These are phyloP conservation scores for Monosporascus sp. DNA, from an alignment of 2,329 filamentous ascomycete genomes.

Conservation along the genomic window DNA sequence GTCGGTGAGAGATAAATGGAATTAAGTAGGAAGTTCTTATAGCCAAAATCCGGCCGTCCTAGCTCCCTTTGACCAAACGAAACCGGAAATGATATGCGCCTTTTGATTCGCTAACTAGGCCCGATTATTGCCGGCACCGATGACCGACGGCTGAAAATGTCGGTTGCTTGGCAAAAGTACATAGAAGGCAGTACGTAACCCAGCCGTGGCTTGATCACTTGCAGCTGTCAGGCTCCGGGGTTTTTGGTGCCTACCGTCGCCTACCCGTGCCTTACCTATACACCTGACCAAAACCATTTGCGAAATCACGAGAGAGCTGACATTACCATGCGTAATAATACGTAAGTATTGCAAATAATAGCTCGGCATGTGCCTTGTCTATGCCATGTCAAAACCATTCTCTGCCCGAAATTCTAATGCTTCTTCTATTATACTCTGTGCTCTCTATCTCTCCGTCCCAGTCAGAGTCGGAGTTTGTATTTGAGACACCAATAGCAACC, in stretches of 20 bases:
- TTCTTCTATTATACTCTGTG: no score
- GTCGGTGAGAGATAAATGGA: neutral
- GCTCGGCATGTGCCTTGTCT: no score
- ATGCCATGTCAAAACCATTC: no score
- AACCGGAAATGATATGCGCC: neutral
- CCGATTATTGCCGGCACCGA: neutral
- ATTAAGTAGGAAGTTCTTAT: neutral
- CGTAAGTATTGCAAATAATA: neutral
- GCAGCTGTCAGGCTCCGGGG: neutral
- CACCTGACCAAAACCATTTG: neutral
- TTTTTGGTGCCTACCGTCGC: neutral
- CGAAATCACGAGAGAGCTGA: neutral
- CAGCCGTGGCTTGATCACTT: neutral
- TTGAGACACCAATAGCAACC: no score
- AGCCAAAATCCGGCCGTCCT: neutral
- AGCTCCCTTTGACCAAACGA: neutral
- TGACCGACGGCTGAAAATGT: neutral
- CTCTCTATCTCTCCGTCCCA: no score
- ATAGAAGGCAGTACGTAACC: neutral
- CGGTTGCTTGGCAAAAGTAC: neutral
- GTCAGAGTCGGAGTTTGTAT: no score
- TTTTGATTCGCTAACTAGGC: neutral
- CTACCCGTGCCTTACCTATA: neutral
- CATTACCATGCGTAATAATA: neutral
- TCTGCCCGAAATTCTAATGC: no score